phyloP scores from a whole-genome alignment of 495 filamentous ascomycete genomes.

The Pseudomonodictys pantanalensis region DNA sequence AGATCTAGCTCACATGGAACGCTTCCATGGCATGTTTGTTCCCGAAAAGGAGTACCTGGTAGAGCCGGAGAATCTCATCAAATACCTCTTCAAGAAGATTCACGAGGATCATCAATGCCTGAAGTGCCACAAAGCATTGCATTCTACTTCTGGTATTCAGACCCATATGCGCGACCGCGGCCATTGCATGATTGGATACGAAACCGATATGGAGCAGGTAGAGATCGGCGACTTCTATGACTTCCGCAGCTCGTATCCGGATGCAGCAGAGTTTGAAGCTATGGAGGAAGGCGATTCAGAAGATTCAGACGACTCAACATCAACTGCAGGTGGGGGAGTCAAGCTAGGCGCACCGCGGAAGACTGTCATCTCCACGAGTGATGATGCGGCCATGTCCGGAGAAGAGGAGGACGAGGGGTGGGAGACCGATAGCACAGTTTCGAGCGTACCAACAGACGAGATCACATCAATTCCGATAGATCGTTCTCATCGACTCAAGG shows the following conservation, averaged over 20 bases:
- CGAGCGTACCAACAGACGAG: conserved; percentile 75
- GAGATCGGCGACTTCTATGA: conserved; percentile 98
- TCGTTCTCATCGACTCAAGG: conserved; percentile 57
- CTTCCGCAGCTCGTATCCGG: conserved; percentile 91
- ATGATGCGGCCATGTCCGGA: conserved; percentile 16
- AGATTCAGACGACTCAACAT: conserved; percentile 48
- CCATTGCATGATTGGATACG: conserved; percentile 95
- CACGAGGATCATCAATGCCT: conserved; percentile 75
- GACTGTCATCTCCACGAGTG: conserved; percentile 4
- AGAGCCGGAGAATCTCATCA: conserved; percentile 75
- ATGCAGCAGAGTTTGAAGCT: conserved; percentile 51
- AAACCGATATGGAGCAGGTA: conserved; percentile 82
- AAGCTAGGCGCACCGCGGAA: conserved; percentile 49
- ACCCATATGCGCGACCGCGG: conserved; percentile 97
- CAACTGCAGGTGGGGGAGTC: conserved; percentile 53
- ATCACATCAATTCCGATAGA: conserved; percentile 68
- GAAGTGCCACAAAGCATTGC: conserved; percentile 75
- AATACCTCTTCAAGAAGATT: conserved; percentile 73
- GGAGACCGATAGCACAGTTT: conserved; percentile 88
- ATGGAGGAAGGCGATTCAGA: conserved; percentile 40
- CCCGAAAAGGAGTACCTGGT: conserved; percentile 80
- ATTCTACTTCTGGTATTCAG: conserved; percentile 69
- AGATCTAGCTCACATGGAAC: conserved; percentile 85
- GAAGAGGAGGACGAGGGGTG: conserved; percentile 62
- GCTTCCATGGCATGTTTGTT: conserved; percentile 93